Percentiles rank a stretch among this genome's conserved stretches.
Evolutionary conservation across 495 filamentous ascomycete genomes (phyloP).

Genomic region (Astrothelium subdiscretum): DNA sequence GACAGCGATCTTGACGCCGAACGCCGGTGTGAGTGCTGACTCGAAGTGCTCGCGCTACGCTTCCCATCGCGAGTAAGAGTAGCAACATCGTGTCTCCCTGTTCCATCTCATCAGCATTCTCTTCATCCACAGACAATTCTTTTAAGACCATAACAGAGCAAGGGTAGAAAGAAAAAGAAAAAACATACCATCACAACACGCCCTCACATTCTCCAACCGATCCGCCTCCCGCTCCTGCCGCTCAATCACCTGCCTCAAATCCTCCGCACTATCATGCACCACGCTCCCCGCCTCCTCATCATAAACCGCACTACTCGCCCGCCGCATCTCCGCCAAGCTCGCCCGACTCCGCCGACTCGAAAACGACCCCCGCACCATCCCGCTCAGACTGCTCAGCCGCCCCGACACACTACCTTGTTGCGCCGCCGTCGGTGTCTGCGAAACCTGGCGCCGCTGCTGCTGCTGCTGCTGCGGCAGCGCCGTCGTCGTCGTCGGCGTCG

Average conservation of each 20-base stretch:
- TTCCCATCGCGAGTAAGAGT: slow-evolving; percentile 8
- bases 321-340: slow-evolving; percentile 39
- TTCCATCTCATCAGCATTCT: neutral
- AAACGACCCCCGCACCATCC: slow-evolving; percentile 20
- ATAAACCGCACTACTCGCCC: slow-evolving; percentile 13
- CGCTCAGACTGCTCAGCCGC: slow-evolving; percentile 25
- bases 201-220: slow-evolving; percentile 84
- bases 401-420: slow-evolving; percentile 20
- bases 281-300: slow-evolving; percentile 22
- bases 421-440: slow-evolving; percentile 7
- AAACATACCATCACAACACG: slow-evolving; percentile 87
- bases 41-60: neutral
- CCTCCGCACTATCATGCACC: slow-evolving; percentile 66
- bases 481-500: neutral
- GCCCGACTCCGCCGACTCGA: slow-evolving; percentile 19
- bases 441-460: neutral
- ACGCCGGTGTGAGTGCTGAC: neutral
- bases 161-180: neutral
- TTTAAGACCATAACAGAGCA: neutral
- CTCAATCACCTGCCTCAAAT: slow-evolving; percentile 63
- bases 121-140: too few relatives aligned
- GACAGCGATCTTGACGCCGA: neutral
- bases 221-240: slow-evolving; percentile 61
- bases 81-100: slow-evolving; percentile 21
- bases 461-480: neutral